phyloP scores from a whole-genome alignment of 2,329 filamentous ascomycete species.

The Lojkania enalia region DNA sequence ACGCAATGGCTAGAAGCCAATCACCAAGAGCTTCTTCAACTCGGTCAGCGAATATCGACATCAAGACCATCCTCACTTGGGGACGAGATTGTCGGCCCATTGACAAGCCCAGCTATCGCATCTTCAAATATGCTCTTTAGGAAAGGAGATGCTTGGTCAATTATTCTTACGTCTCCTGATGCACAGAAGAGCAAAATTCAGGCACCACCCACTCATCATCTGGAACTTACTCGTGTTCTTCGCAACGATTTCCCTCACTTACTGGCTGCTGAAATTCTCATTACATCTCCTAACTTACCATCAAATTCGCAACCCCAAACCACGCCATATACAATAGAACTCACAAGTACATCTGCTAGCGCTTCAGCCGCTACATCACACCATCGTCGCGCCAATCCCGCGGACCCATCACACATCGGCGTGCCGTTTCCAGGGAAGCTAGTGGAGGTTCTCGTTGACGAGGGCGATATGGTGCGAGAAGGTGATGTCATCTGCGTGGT shows the following conservation, averaged over 20 bases:
- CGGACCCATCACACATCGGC: slow-evolving; percentile 56
- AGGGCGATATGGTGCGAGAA: slow-evolving; percentile 57
- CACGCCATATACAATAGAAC: slow-evolving; percentile 51
- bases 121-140: slow-evolving; percentile 54
- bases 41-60: slow-evolving; percentile 19
- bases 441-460: slow-evolving; percentile 61
- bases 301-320: slow-evolving; percentile 29
- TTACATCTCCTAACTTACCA: slow-evolving; percentile 45
- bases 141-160: slow-evolving; percentile 62
- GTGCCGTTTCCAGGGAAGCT: slow-evolving; percentile 63
- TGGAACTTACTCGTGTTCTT: slow-evolving; percentile 58
- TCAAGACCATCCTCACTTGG: slow-evolving; percentile 1
- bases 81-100: slow-evolving; percentile 1
- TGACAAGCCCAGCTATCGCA: slow-evolving; percentile 14
- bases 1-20: slow-evolving; percentile 62
- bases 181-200: slow-evolving; percentile 5
- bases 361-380: slow-evolving; percentile 44
- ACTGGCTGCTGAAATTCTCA: slow-evolving; percentile 57
- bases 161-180: slow-evolving; percentile 49
- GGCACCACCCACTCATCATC: slow-evolving; percentile 50
- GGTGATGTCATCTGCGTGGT: slow-evolving; percentile 62
- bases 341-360: slow-evolving; percentile 49
- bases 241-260: slow-evolving; percentile 63
- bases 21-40: slow-evolving; percentile 46
- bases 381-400: slow-evolving; percentile 55